A percentile compares a stretch with the other conserved stretches of the same genome.
Evolutionary conservation across 768 basidiomycete species (phyloP).

Genomic region (Mycena capillaripes): DNA sequence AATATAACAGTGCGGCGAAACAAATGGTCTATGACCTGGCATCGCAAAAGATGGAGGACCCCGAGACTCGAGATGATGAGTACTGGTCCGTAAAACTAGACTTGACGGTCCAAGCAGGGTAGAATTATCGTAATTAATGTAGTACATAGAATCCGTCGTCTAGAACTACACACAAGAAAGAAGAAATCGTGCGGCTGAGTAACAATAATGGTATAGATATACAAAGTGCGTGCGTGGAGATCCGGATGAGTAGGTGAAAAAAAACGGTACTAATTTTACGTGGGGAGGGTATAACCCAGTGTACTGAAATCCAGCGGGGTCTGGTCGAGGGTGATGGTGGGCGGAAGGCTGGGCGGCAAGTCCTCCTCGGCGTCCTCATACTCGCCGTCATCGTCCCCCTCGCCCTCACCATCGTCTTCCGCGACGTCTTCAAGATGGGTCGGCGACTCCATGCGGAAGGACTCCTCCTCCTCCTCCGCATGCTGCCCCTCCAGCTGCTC

Average conservation of each 20-base stretch:
- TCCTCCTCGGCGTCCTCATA: not conserved
- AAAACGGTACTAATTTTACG: conserved; percentile 6
- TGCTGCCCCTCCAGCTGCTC: conserved; percentile 66
- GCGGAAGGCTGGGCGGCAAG: conserved; percentile 33
- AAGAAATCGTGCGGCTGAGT: conserved; percentile 15
- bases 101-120: too few relatives aligned
- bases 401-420: conserved; percentile 25
- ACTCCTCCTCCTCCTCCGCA: conserved; percentile 53
- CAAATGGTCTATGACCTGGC: too few relatives aligned
- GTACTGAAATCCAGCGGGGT: conserved; percentile 34
- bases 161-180: too few relatives aligned
- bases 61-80: too few relatives aligned
- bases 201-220: conserved; percentile 32
- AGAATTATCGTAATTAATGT: too few relatives aligned
- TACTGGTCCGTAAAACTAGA: too few relatives aligned
- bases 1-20: too few relatives aligned
- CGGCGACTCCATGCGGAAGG: conserved; percentile 22
- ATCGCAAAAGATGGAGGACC: too few relatives aligned
- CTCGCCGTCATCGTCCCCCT: not conserved
- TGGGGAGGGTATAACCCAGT: conserved; percentile 17
- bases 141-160: conserved; percentile 27
- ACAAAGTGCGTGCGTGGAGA: conserved; percentile 29
- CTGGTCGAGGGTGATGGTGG: conserved; percentile 25
- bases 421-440: conserved; percentile 33
- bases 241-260: conserved; percentile 14